phyloP scores from a whole-genome alignment of 306 rosid genomes.

The Acacia acuminata region DNA sequence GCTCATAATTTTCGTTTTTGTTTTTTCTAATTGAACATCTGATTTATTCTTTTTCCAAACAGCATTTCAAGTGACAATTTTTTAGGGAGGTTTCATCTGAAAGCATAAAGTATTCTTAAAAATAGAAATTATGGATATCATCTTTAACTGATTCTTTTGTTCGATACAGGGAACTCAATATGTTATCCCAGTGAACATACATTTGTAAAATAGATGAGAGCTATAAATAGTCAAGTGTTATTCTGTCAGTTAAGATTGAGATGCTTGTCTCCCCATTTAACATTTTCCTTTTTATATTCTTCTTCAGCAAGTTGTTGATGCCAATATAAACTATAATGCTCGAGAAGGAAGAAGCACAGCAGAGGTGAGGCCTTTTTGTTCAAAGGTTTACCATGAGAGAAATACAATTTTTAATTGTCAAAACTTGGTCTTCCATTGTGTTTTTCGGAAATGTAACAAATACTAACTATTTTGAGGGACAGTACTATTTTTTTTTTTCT shows the following conservation, averaged over 20 bases:
- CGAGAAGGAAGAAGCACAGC: constrained; percentile 88
- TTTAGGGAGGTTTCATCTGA: not conserved
- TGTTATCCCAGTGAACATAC: constrained; percentile 4
- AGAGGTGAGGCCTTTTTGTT: constrained; percentile 60
- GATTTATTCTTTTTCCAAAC: not conserved
- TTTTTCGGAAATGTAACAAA: not conserved
- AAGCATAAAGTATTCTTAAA: not conserved
- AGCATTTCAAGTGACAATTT: not conserved
- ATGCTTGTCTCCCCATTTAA: constrained; percentile 13
- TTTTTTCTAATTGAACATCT: not conserved
- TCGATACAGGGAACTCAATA: not conserved
- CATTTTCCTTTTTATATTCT: constrained; percentile 2
- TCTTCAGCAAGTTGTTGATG: constrained; percentile 72
- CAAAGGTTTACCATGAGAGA: constrained; percentile 10
- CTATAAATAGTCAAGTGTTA: constrained; percentile 6
- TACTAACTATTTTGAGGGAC: not conserved
- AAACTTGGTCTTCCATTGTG: not conserved
- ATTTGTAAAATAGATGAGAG: constrained; percentile 7
- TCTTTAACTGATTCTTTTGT: constrained; percentile 13
- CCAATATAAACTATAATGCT: constrained; percentile 75
- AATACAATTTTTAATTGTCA: not conserved
- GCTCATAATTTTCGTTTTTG: not conserved
- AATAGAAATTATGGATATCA: not conserved
- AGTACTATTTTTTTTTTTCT: not conserved
- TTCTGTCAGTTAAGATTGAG: constrained; percentile 18